Evolutionary conservation across 2,329 filamentous ascomycete species (phyloP), one percentile per base, ranked within the genome.

Genomic region (Apiospora rasikravindrae): DNA sequence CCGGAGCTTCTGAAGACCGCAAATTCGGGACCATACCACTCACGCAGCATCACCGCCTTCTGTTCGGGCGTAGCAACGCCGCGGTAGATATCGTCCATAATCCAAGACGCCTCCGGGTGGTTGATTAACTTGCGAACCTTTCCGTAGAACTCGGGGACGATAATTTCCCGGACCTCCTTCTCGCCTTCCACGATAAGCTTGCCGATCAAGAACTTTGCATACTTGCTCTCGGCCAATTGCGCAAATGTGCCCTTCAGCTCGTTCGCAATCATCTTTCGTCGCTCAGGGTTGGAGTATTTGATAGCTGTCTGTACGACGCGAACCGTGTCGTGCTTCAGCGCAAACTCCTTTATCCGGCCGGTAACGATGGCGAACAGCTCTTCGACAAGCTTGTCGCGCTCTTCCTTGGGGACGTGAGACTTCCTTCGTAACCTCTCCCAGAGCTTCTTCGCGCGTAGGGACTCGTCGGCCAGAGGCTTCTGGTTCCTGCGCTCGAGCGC

Each of bases 301-400:
- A 99, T 90, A 49, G 96, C 96, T 16, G 95, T 98, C 85, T 99
- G 96, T 37, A 99, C 93, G 57, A 98, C 95, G 77, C 96, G 90
- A n/a, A 98, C 96, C 47, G 95, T 94, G 81, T 99, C 96, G 82
- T 99, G 96, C 89, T 99, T 99, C 85, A 99, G 93, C 26, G 98
- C 96, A 77, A 98, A 98, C 74, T 98, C 96, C 83, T 94, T 94
- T 78, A 98, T 93, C 72, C 93, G 91, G 70, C 95, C 96, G 33
- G 94, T 96, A 78, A 98, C 93, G 79, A 99, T 97, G 72, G 89
- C 88, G 82, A 97, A 98, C 37, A 99, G 88, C 85, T 99, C 96
- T 73, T 92, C 89, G 67, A 98, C 93, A 53, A 99, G 89, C 81
- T 92, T 88, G 82, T 96, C 92, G 74, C 96, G 90, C 85, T 99